These are phyloP conservation scores for Cryptococcus maquisensis DNA, from an alignment of 1,284 basidiomycete species.

Conservation along the genomic window DNA sequence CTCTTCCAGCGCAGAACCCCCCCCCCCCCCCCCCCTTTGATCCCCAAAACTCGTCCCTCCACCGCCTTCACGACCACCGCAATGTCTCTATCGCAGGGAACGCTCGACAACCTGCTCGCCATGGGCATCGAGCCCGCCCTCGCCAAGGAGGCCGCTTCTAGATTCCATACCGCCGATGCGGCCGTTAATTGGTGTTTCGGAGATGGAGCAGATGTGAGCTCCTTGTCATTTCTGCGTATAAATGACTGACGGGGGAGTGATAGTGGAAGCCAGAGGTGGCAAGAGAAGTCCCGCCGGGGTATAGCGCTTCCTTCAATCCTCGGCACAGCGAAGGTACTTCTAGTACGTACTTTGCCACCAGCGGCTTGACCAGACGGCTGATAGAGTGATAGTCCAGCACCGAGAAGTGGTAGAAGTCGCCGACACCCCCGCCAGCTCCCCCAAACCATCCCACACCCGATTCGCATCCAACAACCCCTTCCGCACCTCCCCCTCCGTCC, in stretches of 20 bases:
- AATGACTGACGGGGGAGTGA: neutral
- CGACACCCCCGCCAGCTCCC: neutral
- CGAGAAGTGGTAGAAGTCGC: conserved; percentile 17
- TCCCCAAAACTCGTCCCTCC: too few species aligned
- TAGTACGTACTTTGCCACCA: neutral
- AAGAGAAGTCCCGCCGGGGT: neutral
- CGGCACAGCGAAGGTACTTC: conserved; percentile 5
- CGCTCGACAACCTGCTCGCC: conserved; percentile 26
- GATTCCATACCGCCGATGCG: conserved; percentile 30
- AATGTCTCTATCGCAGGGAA: conserved; percentile 25
- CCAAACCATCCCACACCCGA: conserved; percentile 11
- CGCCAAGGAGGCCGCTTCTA: conserved; percentile 31
- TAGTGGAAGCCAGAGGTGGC: conserved; percentile 22
- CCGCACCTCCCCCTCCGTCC: conserved; percentile 5
- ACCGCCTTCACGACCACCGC: too few species aligned
- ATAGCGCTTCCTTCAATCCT: conserved; percentile 4
- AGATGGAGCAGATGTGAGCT: conserved; percentile 34
- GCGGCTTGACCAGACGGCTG: neutral
- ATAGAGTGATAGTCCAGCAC: conserved; percentile 14
- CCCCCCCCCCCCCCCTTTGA: too few species aligned
- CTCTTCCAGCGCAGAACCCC: too few species aligned
- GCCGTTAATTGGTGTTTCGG: conserved; percentile 46
- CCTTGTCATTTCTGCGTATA: neutral
- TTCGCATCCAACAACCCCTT: conserved; percentile 25
- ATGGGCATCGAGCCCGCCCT: conserved; percentile 37